phyloP scores from a whole-genome alignment of 768 basidiomycete species.

The Suillus lakei region DNA sequence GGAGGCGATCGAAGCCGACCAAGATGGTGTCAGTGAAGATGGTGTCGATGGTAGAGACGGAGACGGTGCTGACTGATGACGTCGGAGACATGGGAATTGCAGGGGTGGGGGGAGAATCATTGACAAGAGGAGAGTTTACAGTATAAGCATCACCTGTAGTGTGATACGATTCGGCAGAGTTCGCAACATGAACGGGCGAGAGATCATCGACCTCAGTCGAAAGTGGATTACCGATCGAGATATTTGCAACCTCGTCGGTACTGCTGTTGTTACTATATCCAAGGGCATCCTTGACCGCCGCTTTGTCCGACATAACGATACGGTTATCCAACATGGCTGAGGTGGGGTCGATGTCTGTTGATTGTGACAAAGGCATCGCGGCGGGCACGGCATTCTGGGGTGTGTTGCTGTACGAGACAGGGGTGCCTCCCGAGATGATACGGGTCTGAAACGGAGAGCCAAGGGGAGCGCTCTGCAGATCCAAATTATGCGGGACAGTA shows the following conservation, averaged over 20 bases:
- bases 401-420: constrained; percentile 9
- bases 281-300: constrained; percentile 8
- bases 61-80: not conserved
- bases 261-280: constrained; percentile 6
- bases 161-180: not conserved
- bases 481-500: not conserved
- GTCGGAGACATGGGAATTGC: not conserved
- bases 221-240: not conserved
- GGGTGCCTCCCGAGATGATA: constrained; percentile 2
- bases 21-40: not conserved
- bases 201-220: not conserved
- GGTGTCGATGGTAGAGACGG: not conserved
- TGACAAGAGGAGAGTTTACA: no score
- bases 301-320: constrained; percentile 3
- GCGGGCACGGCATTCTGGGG: constrained; percentile 8
- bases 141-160: not conserved
- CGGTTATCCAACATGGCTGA: not conserved
- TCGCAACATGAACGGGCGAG: not conserved
- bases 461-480: not conserved
- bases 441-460: constrained; percentile 19
- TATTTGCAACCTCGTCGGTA: not conserved
- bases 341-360: no score
- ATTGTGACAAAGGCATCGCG: constrained; percentile 2
- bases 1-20: not conserved
- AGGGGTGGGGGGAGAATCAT: not conserved